A percentile compares a stretch with the other conserved stretches of the same genome.
Evolutionary conservation across 306 rosid species (phyloP).

Genomic region (Prunus padus): DNA sequence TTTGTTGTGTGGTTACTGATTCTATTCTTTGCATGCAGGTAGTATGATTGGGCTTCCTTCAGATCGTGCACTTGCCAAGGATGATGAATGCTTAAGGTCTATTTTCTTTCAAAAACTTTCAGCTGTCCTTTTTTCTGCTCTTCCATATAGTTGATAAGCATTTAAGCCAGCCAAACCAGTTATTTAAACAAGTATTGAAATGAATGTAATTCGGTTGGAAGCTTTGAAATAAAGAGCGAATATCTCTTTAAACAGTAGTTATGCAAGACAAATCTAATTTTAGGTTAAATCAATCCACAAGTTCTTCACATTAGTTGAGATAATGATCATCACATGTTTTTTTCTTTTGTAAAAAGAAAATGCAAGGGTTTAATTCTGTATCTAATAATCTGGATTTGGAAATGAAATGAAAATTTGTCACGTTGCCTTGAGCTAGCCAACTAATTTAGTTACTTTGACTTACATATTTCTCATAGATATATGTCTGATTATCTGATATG

Average conservation of each 20-base stretch:
- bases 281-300: background rate
- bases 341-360: background rate
- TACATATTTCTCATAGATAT: background rate
- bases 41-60: conserved; percentile 96
- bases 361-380: background rate
- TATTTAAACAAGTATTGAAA: background rate
- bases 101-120: conserved; percentile 25
- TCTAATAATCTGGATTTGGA: background rate
- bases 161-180: background rate
- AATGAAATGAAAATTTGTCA: background rate
- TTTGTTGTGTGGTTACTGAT: background rate
- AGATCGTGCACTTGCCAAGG: conserved; percentile 83
- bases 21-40: conserved; percentile 44
- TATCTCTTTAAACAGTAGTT: background rate
- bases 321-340: background rate
- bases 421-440: background rate
- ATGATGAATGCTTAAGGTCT: conserved; percentile 88
- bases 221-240: background rate
- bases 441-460: background rate
- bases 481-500: background rate
- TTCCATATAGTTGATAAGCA: background rate
- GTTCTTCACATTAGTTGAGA: background rate
- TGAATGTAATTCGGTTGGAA: background rate
- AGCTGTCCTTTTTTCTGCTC: conserved; percentile 17
- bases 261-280: background rate